Evolutionary conservation across 2,329 filamentous ascomycete species (phyloP).

Genomic region (Fusarium lyarnte): DNA sequence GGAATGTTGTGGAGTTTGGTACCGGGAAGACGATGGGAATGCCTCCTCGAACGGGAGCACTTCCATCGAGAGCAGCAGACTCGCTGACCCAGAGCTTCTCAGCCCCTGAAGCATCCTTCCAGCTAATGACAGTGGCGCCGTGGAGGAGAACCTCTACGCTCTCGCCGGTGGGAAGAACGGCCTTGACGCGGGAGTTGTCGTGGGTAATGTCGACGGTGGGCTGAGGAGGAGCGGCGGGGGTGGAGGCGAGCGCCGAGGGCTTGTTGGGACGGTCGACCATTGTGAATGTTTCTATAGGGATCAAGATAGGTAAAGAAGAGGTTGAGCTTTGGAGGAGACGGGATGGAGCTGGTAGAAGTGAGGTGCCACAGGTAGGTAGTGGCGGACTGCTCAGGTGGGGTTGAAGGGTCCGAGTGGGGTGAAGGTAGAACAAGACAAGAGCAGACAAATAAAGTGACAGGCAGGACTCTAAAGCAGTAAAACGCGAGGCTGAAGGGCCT

Average conservation of each 20-base stretch:
- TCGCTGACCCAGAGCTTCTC: slow-evolving; percentile 92
- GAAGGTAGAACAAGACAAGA: not conserved
- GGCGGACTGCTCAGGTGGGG: slow-evolving; percentile 31
- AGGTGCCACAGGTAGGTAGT: slow-evolving; percentile 1
- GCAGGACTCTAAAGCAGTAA: not conserved
- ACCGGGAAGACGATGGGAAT: slow-evolving; percentile 95
- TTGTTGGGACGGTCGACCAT: slow-evolving; percentile 90
- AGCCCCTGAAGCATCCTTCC: slow-evolving; percentile 81
- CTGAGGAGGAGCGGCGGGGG: slow-evolving; percentile 77
- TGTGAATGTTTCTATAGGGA: slow-evolving; percentile 3
- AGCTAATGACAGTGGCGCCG: slow-evolving; percentile 91
- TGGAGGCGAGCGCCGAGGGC: slow-evolving; percentile 78
- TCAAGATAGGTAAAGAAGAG: not conserved
- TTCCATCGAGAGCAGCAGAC: slow-evolving; percentile 82
- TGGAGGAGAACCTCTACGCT: slow-evolving; percentile 86
- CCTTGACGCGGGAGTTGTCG: slow-evolving; percentile 77
- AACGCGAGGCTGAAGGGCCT: not conserved
- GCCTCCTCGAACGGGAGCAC: slow-evolving; percentile 88
- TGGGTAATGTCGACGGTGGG: slow-evolving; percentile 79
- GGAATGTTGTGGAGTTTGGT: slow-evolving; percentile 48
- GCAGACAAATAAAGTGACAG: not conserved
- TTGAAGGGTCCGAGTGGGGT: slow-evolving; percentile 33
- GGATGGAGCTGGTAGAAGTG: slow-evolving; percentile 14
- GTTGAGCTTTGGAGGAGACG: not conserved
- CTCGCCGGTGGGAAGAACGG: slow-evolving; percentile 85